Base-by-base conservation (phyloP, 2,329 filamentous ascomycete species). In the Bipolaris cookei region DNA sequence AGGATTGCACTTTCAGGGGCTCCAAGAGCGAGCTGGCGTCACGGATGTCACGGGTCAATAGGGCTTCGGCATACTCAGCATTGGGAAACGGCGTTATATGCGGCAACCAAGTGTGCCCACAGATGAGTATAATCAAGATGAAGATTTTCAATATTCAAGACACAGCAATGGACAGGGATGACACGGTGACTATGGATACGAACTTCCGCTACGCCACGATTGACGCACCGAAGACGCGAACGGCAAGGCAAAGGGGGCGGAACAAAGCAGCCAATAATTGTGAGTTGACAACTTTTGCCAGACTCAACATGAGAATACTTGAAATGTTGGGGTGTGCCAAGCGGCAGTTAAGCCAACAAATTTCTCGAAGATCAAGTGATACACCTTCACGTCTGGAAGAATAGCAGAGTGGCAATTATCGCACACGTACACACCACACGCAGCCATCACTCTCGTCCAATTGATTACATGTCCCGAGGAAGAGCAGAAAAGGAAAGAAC, bases 101-200 rank as follows among this genome's bases (percentile, higher is more conserved):
- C 58, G 57, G 56, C 58, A 58, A 49, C 48, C 50, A 48, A 58
- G 58, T 54, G 49, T 54, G 58, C 54, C 47, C 54, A 52, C 61
- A 64, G 54, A 66, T 68, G 66, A 69, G 67, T 59, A 66, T 62
- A 67, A 65, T 70, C 54, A 61, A 70, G 65, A 64, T 62, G 25
- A 65, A 70, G 63, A 65, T 43, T 50, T 52, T 50, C 42, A 38
- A 53, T 49, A 47, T 42, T 49, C 35, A 55, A 54, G 54, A 44
- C 41, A 51, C 47, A 54, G 20, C 56, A 51, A 51, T 48, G 51
- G 51, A 55, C 50, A 55, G 56, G 46, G 56, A 48, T 32, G 44
- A 45, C 42, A 28, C 48, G 54, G 45, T 65, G 49, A 64, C 37
- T 35, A 46, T 52, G 38, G 47, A 55, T 46, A 35, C 42, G 43